Percentiles rank a stretch among this genome's conserved stretches.
phyloP scores from a whole-genome alignment of 768 basidiomycete genomes.

The Hortiboletus campestris region DNA sequence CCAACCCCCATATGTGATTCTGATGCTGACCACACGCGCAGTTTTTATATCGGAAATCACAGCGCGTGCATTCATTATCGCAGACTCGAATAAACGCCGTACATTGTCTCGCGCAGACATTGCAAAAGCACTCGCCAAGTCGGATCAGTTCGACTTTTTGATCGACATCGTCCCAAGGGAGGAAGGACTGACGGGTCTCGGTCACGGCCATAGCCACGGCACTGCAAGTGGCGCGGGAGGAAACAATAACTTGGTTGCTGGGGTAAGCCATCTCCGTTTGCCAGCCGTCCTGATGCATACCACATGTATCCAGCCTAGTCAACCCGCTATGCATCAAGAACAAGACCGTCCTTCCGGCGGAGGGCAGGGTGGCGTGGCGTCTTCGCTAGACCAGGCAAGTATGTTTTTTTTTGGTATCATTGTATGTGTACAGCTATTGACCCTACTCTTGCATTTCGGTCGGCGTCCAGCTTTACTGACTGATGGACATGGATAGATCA shows the following conservation, averaged over 20 bases:
- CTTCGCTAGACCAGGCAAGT: slow-evolving; percentile 28
- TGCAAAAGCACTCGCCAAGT: slow-evolving; percentile 86
- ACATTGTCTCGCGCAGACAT: slow-evolving; percentile 93
- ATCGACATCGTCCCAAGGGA: slow-evolving; percentile 95
- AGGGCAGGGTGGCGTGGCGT: slow-evolving; percentile 18
- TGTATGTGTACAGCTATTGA: not conserved
- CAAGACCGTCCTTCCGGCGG: slow-evolving; percentile 20
- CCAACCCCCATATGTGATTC: not conserved
- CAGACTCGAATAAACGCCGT: slow-evolving; percentile 94
- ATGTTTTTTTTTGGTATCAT: not conserved
- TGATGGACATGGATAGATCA: not conserved
- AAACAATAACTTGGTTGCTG: slow-evolving; percentile 20
- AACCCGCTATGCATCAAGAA: slow-evolving; percentile 24
- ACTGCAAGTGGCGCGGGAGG: slow-evolving; percentile 1
- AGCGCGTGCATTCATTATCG: slow-evolving; percentile 91
- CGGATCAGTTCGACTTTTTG: slow-evolving; percentile 96
- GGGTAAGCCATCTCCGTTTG: slow-evolving; percentile 16
- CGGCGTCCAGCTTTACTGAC: slow-evolving; percentile 25
- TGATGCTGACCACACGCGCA: slow-evolving; percentile 27
- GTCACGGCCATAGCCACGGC: slow-evolving; percentile 22
- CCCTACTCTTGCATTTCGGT: not conserved
- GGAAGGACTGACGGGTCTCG: slow-evolving; percentile 40
- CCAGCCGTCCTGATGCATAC: not conserved
- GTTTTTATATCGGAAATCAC: slow-evolving; percentile 99
- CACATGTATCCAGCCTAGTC: slow-evolving; percentile 20